phyloP scores from a whole-genome alignment of 345 rosid species.

The Limnanthes douglasii region DNA sequence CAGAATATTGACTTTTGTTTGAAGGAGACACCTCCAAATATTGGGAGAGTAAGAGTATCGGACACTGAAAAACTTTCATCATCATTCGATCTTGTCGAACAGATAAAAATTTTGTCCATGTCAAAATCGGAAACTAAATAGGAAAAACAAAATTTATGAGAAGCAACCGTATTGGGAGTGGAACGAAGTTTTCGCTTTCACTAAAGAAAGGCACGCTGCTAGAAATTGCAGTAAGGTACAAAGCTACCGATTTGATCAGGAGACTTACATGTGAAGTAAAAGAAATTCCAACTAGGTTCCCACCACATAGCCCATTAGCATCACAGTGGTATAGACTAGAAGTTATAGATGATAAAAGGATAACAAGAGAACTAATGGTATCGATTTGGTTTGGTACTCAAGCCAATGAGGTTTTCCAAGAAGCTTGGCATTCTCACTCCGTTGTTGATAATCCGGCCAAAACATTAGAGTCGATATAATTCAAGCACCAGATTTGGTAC shows the following conservation, averaged over 20 bases:
- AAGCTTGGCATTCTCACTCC: conserved; percentile 39
- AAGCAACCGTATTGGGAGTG: conserved; percentile 12
- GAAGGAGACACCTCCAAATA: conserved; percentile 27
- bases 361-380: conserved; percentile 26
- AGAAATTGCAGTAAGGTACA: conserved; percentile 20
- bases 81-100: conserved; percentile 34
- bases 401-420: conserved; percentile 88
- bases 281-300: conserved; percentile 18
- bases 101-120: conserved; percentile 36
- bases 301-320: conserved; percentile 21
- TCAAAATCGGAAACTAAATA: conserved; percentile 41
- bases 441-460: conserved; percentile 81
- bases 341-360: conserved; percentile 13
- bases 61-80: conserved; percentile 22
- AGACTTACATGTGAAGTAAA: conserved; percentile 12
- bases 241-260: conserved; percentile 15
- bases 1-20: conserved; percentile 31
- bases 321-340: conserved; percentile 27
- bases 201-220: conserved; percentile 19
- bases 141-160: conserved; percentile 20
- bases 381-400: conserved; percentile 68
- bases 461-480: conserved; percentile 54
- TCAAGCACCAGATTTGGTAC: conserved; percentile 73
- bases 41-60: conserved; percentile 20
- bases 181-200: conserved; percentile 29